phyloP scores from a whole-genome alignment of 257 asterid species.

The Scutellaria baicalensis region DNA sequence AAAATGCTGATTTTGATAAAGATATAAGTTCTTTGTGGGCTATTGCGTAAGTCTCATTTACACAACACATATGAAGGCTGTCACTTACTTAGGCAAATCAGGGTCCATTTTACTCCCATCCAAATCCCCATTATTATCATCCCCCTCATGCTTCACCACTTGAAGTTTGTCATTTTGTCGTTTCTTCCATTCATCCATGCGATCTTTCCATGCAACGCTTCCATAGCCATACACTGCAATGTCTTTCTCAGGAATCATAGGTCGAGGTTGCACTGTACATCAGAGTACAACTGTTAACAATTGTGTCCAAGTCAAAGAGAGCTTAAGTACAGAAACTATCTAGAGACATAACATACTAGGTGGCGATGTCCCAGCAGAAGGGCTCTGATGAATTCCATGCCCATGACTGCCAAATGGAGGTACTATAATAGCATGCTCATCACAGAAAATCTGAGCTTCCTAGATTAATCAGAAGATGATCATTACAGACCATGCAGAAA shows the following conservation, averaged over 20 bases:
- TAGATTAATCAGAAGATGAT: conserved; percentile 6
- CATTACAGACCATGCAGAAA: neutral
- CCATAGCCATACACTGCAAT: conserved; percentile 75
- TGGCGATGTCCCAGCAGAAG: conserved; percentile 33
- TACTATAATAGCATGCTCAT: conserved; percentile 53
- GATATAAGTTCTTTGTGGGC: neutral
- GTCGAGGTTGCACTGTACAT: conserved; percentile 53
- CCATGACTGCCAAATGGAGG: conserved; percentile 40
- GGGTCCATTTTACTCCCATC: conserved; percentile 41
- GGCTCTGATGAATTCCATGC: conserved; percentile 28
- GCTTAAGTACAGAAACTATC: neutral
- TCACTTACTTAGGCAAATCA: conserved; percentile 57
- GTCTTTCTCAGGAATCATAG: conserved; percentile 80
- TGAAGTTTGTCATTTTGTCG: conserved; percentile 52
- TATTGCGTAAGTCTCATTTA: neutral
- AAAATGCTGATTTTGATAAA: neutral
- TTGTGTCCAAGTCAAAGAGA: neutral
- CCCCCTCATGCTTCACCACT: conserved; percentile 52
- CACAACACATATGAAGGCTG: neutral
- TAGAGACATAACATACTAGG: conserved; percentile 30
- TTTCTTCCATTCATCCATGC: conserved; percentile 81
- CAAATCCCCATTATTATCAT: conserved; percentile 14
- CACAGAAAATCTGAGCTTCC: conserved; percentile 39
- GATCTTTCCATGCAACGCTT: conserved; percentile 89
- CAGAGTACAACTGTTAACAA: neutral